phyloP scores from a whole-genome alignment of 495 filamentous ascomycete genomes.

The Penicillium parvum region DNA sequence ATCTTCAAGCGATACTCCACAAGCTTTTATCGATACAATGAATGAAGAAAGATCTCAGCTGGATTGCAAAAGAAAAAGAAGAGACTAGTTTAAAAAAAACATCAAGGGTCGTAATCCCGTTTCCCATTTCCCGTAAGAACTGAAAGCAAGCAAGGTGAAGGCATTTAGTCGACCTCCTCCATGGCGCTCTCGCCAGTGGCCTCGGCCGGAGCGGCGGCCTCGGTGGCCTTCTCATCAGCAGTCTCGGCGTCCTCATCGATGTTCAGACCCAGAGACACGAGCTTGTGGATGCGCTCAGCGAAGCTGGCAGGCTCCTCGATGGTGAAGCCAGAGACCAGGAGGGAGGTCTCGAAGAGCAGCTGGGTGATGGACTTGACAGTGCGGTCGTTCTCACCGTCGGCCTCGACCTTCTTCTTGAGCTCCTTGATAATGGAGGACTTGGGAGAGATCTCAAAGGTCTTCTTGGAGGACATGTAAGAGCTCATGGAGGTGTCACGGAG shows the following conservation, averaged over 20 bases:
- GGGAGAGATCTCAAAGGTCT: slow-evolving; percentile 99
- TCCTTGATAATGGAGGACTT: slow-evolving; percentile 97
- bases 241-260: slow-evolving; percentile 87
- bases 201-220: slow-evolving; percentile 57
- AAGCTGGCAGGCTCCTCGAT: slow-evolving; percentile 98
- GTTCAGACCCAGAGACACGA: slow-evolving; percentile 93
- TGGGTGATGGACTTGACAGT: slow-evolving; percentile 98
- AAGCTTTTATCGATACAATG: not conserved
- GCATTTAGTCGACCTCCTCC: slow-evolving; percentile 69
- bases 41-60: slow-evolving; percentile 13
- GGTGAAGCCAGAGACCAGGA: slow-evolving; percentile 97
- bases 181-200: slow-evolving; percentile 62
- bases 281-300: slow-evolving; percentile 98
- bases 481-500: slow-evolving; percentile 99
- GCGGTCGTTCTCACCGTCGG: slow-evolving; percentile 94
- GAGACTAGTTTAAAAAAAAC: slow-evolving; percentile 15
- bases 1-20: not conserved
- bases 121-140: slow-evolving; percentile 34
- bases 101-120: slow-evolving; percentile 32
- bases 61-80: slow-evolving; percentile 11
- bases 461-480: slow-evolving; percentile 99
- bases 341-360: slow-evolving; percentile 96
- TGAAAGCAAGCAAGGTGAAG: slow-evolving; percentile 17
- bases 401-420: slow-evolving; percentile 96
- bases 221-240: slow-evolving; percentile 55